phyloP scores from a whole-genome alignment of 2,329 filamentous ascomycete species.

The Colletotrichum sidae region DNA sequence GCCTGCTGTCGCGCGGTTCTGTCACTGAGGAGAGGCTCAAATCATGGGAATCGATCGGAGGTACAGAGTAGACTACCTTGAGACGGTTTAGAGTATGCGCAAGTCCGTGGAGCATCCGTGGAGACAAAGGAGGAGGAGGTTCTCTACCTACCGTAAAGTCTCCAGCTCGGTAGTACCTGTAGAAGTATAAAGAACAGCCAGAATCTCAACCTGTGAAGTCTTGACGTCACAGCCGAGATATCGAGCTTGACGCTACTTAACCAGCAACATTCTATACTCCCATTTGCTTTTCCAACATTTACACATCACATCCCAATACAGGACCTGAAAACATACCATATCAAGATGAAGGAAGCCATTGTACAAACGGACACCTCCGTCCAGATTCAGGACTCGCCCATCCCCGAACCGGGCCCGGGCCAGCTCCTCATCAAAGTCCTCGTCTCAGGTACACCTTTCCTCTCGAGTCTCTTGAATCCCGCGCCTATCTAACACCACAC shows the following conservation, averaged over 20 bases:
- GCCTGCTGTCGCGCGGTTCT: neutral
- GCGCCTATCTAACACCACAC: neutral
- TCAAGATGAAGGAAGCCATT: conserved; percentile 37
- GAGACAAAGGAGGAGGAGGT: too few species aligned
- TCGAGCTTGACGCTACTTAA: neutral
- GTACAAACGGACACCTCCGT: conserved; percentile 28
- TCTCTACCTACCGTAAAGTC: neutral
- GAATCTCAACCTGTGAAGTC: conserved; percentile 1
- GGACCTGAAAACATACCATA: neutral
- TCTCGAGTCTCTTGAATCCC: neutral
- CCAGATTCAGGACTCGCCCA: conserved; percentile 31
- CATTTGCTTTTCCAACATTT: neutral
- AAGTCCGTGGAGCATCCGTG: conserved; percentile 13
- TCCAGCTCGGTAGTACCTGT: conserved; percentile 4
- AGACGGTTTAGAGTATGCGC: conserved; percentile 12
- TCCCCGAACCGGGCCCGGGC: conserved; percentile 37
- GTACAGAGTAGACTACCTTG: neutral
- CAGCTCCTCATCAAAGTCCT: conserved; percentile 41
- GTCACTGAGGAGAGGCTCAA: neutral
- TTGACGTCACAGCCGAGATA: conserved; percentile 19
- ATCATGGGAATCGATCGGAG: conserved; percentile 11
- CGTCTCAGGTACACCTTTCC: conserved; percentile 24
- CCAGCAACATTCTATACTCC: neutral
- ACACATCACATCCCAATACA: too few species aligned
- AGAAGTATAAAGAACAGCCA: conserved; percentile 15